Conservation (phyloP, 2,329 filamentous ascomycete genomes). For the Harringtonia aguacate region DNA sequence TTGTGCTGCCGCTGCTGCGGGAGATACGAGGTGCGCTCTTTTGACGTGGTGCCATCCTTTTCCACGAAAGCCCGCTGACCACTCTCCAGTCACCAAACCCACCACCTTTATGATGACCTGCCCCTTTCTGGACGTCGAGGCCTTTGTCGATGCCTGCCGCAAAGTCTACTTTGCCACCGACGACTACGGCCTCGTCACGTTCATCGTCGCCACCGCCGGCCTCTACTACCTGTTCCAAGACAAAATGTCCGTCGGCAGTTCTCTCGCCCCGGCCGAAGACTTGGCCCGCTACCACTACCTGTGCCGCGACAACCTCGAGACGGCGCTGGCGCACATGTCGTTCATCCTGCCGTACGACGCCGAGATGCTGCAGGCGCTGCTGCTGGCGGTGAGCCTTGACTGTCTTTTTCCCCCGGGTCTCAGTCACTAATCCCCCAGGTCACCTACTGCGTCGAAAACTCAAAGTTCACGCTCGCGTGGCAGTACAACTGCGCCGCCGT, state of each 20-base stretch:
- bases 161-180: constrained; percentile 17
- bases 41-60: no score
- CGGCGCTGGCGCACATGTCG: constrained; percentile 27
- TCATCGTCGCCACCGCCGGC: constrained; percentile 38
- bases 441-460: constrained; percentile 51
- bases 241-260: constrained; percentile 14
- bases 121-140: constrained; percentile 32
- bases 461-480: constrained; percentile 53
- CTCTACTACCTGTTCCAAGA: constrained; percentile 41
- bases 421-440: constrained; percentile 26
- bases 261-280: constrained; percentile 5
- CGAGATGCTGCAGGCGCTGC: constrained; percentile 45
- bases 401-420: not conserved
- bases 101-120: constrained; percentile 5
- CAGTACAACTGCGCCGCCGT: constrained; percentile 48
- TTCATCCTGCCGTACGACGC: constrained; percentile 44
- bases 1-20: constrained; percentile 37
- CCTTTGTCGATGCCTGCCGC: constrained; percentile 40
- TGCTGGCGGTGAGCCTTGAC: constrained; percentile 38
- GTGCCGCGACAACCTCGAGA: constrained; percentile 9
- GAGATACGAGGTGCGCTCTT: no score
- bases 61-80: no score
- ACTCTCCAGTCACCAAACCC: constrained; percentile 5
- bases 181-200: constrained; percentile 23
- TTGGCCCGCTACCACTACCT: constrained; percentile 23